Percentiles rank a stretch among this genome's conserved stretches.
These are phyloP conservation scores for Conidiobolus incongruus DNA, from an alignment of 371 early-diverging fungal genomes.

Conservation along the genomic window DNA sequence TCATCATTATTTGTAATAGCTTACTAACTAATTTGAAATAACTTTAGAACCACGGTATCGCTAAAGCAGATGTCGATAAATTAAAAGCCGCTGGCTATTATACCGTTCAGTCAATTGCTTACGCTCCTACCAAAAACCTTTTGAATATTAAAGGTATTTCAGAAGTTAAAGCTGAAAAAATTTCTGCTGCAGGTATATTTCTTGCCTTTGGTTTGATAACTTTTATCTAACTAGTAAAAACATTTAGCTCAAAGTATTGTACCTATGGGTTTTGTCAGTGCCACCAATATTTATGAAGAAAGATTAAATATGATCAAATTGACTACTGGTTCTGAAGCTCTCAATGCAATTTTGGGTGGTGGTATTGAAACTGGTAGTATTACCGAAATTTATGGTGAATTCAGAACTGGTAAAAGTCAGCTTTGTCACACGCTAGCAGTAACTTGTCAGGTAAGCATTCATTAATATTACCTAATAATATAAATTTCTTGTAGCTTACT, in stretches of 20 bases:
- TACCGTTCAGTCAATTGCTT: conserved; percentile 93
- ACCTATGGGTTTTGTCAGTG: conserved; percentile 95
- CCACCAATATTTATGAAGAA: conserved; percentile 81
- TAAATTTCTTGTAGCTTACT: no score
- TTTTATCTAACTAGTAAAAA: conserved; percentile 26
- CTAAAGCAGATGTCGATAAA: conserved; percentile 64
- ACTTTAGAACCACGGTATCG: conserved; percentile 54
- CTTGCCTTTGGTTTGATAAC: no score
- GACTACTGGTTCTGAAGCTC: conserved; percentile 87
- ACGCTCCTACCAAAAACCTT: conserved; percentile 84
- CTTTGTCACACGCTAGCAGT: conserved; percentile 97
- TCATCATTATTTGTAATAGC: no score
- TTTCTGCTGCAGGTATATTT: conserved; percentile 77
- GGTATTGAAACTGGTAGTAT: conserved; percentile 98
- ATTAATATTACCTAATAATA: no score
- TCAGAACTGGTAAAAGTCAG: conserved; percentile 98
- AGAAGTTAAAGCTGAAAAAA: conserved; percentile 95
- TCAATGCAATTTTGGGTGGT: conserved; percentile 89
- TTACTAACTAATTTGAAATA: not conserved
- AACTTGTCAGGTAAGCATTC: conserved; percentile 62
- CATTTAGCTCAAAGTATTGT: conserved; percentile 55
- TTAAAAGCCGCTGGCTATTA: conserved; percentile 81
- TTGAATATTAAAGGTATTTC: conserved; percentile 93
- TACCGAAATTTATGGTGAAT: conserved; percentile 99
- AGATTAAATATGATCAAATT: conserved; percentile 71